Base-by-base conservation (phyloP, 441 rosid species). In the Euphorbia celastroides region DNA sequence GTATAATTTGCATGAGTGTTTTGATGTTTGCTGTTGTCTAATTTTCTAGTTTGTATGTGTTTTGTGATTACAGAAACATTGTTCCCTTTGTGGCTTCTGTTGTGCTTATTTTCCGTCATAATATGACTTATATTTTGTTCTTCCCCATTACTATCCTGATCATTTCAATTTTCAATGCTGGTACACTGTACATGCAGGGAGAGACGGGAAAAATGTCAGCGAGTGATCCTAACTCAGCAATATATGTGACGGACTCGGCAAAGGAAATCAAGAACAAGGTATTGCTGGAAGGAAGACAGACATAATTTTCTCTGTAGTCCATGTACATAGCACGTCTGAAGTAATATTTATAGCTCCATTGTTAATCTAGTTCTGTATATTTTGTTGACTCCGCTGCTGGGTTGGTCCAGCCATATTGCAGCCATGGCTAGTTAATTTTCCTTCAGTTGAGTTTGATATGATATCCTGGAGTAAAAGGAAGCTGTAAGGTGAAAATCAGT, bases 141-240 rank as follows among this genome's bases (percentile, higher is more conserved):
- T 8, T 57, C 36, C 26, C 17, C 11, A 32, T 64, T 19, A 20
- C 41, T 11, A 62, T 23, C 42, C 59, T 52, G 36, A 62, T 51
- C 41, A 17, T 42, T 71, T 59, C 27, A 62, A 55, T 25, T 25
- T 19, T 16, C 23, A 56, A 46, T 69, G 59, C 30, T 75, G 55
- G 60, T 71, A 48, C 60, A 52, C 74, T 50, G 60, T 71, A 48
- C 60, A 52, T 70, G 75, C 90, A 90, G 96, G 98, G 97, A 62
- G 97, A 93, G 72, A 82, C 84, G 1, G 94, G 96, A 58, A 93
- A 93, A 82, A 90, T 93, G 98, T 90, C 97, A n/a, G 97, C 98
- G 36, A 90, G 93, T 76, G 96, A 93, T 82, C 90, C 96, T 57
- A 88, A 86, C 78, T 90, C 97, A 20, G 97, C 97, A 26, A 86